Evolutionary conservation across 192 early-diverging fungal species (phyloP).

Genomic region (Coemansia sp.): DNA sequence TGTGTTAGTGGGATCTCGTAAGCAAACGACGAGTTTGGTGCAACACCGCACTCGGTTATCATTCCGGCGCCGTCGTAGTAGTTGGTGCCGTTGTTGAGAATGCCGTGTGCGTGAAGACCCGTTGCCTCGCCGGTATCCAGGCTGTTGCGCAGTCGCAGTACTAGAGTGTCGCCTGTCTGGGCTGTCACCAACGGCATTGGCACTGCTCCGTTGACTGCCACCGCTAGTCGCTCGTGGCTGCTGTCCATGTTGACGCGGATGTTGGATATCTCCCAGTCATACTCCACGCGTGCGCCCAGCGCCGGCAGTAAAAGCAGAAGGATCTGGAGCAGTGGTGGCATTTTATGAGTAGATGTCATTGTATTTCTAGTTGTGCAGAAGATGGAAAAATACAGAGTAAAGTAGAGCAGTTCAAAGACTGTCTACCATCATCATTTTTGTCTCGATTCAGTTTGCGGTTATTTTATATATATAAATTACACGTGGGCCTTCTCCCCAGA

Average conservation of each 20-base stretch:
- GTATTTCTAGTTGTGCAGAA: neutral
- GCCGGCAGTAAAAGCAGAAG: neutral
- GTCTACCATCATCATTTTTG: too few species aligned
- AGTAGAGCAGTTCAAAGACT: neutral
- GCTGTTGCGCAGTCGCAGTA: slow-evolving; percentile 50
- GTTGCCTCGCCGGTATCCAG: slow-evolving; percentile 57
- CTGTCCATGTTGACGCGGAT: slow-evolving; percentile 63
- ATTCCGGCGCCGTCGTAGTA: slow-evolving; percentile 69
- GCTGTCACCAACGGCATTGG: slow-evolving; percentile 54
- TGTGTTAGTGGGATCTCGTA: slow-evolving; percentile 71
- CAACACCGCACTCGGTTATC: slow-evolving; percentile 76
- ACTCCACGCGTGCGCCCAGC: slow-evolving; percentile 40
- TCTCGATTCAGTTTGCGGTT: too few species aligned
- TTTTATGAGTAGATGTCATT: too few species aligned
- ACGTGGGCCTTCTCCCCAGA: too few species aligned
- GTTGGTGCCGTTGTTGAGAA: slow-evolving; percentile 71
- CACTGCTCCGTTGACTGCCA: slow-evolving; percentile 62
- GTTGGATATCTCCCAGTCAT: slow-evolving; percentile 67
- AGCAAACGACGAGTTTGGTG: slow-evolving; percentile 58
- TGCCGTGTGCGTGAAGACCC: slow-evolving; percentile 71
- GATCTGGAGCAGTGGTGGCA: too few species aligned
- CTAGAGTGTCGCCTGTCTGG: slow-evolving; percentile 29
- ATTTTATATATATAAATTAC: too few species aligned
- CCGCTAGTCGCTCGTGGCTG: slow-evolving; percentile 57
- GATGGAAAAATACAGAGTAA: neutral